Evolutionary conservation across 2,329 filamentous ascomycete species (phyloP), one percentile per base, ranked within the genome.

Genomic region (Neonectria sp.): DNA sequence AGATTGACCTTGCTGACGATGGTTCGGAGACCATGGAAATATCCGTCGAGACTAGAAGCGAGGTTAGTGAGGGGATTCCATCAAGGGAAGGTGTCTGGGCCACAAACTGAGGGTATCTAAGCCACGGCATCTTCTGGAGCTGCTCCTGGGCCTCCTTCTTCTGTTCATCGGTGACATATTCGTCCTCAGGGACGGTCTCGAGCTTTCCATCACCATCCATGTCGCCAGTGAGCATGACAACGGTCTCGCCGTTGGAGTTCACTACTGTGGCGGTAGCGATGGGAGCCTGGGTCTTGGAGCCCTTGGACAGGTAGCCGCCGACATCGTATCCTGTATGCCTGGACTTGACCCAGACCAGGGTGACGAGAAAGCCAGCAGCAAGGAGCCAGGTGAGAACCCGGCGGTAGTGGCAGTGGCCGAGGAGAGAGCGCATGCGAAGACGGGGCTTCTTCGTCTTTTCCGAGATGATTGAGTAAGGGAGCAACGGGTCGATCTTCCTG

Each of bases 1-100:
- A 95, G 92, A 8, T 90, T 83, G 9, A 85, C 81, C 55, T 88
- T 84, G 29, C 87, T 83, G 2, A 95, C 90, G 64, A 97, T 79
- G 0, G 89, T 89, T 72, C 91, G 89, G 62, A 97, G 85, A 6
- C 95, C 95, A 46, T 92, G 90, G 79, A 93, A 94, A 78, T 95
- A 97, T 51, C 92, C 88, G 71, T 92, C 90, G 61, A 97, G 90
- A 73, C 95, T 97, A 69, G 15, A 7, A 35, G 37, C 0, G 24
- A 46, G 46, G 57, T 76, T 73, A 76, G 74, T 51, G 25, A 56
- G 24, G 35, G 5, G 35, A 3, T 46, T 33, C 2, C 6, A 57
- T 59, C 37, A 29, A 27, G 8, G 15, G 15, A 9, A 13, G n/a
- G 6, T 3, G 13, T 21, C n/a, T 51, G 33, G 46, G 25, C 27